phyloP scores from a whole-genome alignment of 306 rosid genomes.

The Canavalia ensiformis region DNA sequence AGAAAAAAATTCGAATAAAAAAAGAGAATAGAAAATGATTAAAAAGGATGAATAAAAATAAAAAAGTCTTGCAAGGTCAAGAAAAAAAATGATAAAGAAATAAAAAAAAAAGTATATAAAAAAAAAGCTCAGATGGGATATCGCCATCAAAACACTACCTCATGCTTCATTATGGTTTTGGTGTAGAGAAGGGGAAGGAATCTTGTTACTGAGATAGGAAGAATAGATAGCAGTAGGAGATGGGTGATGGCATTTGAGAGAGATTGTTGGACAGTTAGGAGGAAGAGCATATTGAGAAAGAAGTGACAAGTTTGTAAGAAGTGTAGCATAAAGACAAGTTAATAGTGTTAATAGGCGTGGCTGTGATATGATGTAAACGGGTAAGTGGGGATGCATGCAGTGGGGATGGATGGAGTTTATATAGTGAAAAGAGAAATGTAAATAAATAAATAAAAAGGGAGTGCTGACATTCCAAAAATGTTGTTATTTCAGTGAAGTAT shows the following conservation, averaged over 20 bases:
- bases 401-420: conserved; percentile 54
- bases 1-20: fast-evolving
- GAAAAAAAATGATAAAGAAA: conserved; percentile 49
- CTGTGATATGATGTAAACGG: conserved; percentile 62
- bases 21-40: fast-evolving
- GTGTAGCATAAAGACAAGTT: neutral
- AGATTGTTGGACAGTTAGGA: conserved; percentile 42
- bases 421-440: conserved; percentile 45
- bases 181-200: conserved; percentile 37
- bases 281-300: conserved; percentile 51
- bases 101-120: fast-evolving
- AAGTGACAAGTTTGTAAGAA: conserved; percentile 45
- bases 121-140: conserved; percentile 74
- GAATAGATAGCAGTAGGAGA: neutral
- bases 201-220: neutral
- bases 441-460: conserved; percentile 45
- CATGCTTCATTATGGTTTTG: conserved; percentile 30
- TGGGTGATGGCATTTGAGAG: conserved; percentile 37
- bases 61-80: conserved; percentile 92
- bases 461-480: conserved; percentile 62
- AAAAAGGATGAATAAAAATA: fast-evolving
- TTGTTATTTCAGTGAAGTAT: conserved; percentile 49
- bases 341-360: conserved; percentile 8
- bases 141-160: conserved; percentile 52
- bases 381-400: conserved; percentile 44